Evolutionary conservation across 2,329 filamentous ascomycete species (phyloP).

Genomic region (Penicillium oxalicum): DNA sequence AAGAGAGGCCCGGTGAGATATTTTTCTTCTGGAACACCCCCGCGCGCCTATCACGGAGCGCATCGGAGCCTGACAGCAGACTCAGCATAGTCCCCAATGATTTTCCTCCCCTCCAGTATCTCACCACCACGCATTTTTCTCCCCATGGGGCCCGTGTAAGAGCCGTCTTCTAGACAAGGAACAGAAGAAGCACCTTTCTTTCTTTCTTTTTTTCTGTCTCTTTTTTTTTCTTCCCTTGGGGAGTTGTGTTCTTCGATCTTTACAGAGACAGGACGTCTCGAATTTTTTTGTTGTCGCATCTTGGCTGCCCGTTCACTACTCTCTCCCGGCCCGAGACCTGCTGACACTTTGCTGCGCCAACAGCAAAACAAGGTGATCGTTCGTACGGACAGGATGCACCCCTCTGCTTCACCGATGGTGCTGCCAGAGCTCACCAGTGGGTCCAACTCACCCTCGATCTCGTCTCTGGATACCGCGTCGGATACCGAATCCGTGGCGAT

Average conservation of each 20-base stretch:
- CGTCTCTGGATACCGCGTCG: slow-evolving; percentile 26
- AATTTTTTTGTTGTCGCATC: not conserved
- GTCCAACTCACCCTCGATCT: slow-evolving; percentile 24
- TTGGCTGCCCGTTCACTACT: not conserved
- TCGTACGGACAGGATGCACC: slow-evolving; percentile 7
- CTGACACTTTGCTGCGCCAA: not conserved
- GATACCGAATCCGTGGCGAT: slow-evolving; percentile 13
- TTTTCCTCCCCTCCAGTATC: too few relatives aligned
- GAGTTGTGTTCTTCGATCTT: not conserved
- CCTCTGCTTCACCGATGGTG: slow-evolving; percentile 14
- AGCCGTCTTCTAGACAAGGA: too few relatives aligned
- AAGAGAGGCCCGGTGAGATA: not conserved
- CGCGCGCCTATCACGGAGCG: too few relatives aligned
- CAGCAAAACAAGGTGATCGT: slow-evolving; percentile 10
- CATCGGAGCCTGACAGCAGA: too few relatives aligned
- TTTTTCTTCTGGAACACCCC: slow-evolving; percentile 14
- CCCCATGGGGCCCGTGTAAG: too few relatives aligned
- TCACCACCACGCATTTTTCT: too few relatives aligned
- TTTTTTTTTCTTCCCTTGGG: not conserved
- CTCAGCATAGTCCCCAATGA: too few relatives aligned
- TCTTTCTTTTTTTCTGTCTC: not conserved
- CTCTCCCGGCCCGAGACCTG: not conserved
- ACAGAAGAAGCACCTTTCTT: too few relatives aligned
- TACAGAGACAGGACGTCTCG: too few relatives aligned
- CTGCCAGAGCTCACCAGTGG: slow-evolving; percentile 30